Base-by-base conservation (phyloP, 106 monocot genomes). In the Triglochin maritima region DNA sequence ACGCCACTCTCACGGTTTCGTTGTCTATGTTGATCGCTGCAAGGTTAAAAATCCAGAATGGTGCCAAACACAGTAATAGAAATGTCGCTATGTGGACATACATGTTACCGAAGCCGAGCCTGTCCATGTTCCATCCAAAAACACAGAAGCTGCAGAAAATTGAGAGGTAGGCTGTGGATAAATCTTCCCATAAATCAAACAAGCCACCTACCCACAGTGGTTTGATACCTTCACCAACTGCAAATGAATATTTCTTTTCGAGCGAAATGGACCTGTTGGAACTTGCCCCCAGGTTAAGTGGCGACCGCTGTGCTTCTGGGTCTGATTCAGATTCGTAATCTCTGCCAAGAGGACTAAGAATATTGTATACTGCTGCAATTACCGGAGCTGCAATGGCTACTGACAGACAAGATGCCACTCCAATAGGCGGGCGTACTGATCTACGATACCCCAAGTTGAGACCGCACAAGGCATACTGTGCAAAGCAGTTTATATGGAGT, bases 81-180 rank as follows among this genome's bases (percentile, higher is more conserved):
- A 87, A 87, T 17, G 87, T 87, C 46, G 62, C 69, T 12, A 84
- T 75, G 48, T 87, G 87, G 2, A 87, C 87, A 66, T 76, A 87
- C 87, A 76, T 84, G 73, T 81, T 87, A 14, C 87, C 87, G 47
- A 87, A 81, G 12, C 87, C 87, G 9, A 87, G 76, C 70, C 79
- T 81, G 56, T 84, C 83, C 87, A 87, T 84, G 65, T 87, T 87
- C 87, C 87, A 84, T 4, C 87, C 87, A 57, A 87, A 87, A 2
- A 87, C 84, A 71, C 80, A 87, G 52, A 72, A 81, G 49, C 79
- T 84, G 81, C 87, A 87, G 64, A 76, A 87, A 7, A 84, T 52
- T 9, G 87, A 84, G 9, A 81, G 79, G 48, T 77, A 83, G 17
- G 73, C 78, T 1, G 79, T 50, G 17, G 81, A 67, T 4, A 71